Conservation (phyloP, 2,329 filamentous ascomycete species). For the Beauveria sp. region DNA sequence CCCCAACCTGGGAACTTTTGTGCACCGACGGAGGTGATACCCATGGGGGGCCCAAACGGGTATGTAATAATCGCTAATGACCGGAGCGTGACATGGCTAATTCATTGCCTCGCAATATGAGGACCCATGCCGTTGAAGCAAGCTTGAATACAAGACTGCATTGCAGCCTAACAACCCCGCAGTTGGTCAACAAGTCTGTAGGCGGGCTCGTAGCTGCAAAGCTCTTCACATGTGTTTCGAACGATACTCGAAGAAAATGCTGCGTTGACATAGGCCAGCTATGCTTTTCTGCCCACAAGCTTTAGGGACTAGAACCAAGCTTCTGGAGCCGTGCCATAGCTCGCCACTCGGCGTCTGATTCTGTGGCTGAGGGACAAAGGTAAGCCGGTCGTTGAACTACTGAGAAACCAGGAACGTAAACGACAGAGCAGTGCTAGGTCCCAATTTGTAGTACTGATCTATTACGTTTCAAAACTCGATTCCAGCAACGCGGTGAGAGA, state of each 20-base stretch:
- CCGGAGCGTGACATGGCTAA: background rate
- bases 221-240: background rate
- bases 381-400: background rate
- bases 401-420: background rate
- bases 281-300: background rate
- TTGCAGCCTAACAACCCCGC: constrained; percentile 9
- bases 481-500: constrained; percentile 1
- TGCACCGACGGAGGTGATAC: background rate
- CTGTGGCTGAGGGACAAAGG: background rate
- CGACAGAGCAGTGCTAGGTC: background rate
- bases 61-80: background rate
- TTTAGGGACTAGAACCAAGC: background rate
- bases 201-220: background rate
- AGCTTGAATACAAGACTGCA: constrained; percentile 8
- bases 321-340: background rate
- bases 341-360: background rate
- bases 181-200: background rate
- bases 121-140: background rate
- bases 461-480: constrained; percentile 9
- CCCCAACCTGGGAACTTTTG: constrained; percentile 7
- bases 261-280: background rate
- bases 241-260: background rate
- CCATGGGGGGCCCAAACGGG: background rate
- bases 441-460: background rate
- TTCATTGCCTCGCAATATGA: background rate